phyloP scores from a whole-genome alignment of 352 stramenopile species.

The Phytophthora sojae region DNA sequence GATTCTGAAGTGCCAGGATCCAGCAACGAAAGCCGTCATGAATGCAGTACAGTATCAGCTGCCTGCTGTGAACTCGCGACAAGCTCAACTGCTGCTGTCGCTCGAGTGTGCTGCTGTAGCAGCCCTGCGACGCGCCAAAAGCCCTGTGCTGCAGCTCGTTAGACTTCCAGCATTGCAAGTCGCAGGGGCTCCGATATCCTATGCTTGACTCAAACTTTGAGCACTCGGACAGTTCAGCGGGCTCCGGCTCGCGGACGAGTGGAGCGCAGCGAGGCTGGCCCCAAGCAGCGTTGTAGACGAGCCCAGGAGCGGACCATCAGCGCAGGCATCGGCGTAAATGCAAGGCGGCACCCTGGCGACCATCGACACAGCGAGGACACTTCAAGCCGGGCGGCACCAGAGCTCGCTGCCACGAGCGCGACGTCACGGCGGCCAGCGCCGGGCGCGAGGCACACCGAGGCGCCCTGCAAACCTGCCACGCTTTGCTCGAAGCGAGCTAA shows the following conservation, averaged over 20 bases:
- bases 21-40: too few species aligned
- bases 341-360: constrained; percentile 11
- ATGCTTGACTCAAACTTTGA: background rate
- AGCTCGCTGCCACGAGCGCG: constrained; percentile 21
- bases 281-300: constrained; percentile 22
- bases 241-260: constrained; percentile 3
- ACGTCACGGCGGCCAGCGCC: constrained; percentile 26
- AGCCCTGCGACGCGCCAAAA: too few species aligned
- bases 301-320: background rate
- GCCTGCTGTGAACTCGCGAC: too few species aligned
- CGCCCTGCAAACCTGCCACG: background rate
- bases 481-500: too few species aligned
- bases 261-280: constrained; percentile 7
- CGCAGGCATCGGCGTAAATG: constrained; percentile 5
- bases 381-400: constrained; percentile 23
- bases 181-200: background rate
- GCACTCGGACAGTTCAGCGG: background rate
- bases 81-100: too few species aligned
- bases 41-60: too few species aligned
- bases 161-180: background rate
- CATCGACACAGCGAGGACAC: constrained; percentile 14
- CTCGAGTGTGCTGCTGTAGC: too few species aligned
- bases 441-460: background rate
- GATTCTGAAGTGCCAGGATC: too few species aligned
- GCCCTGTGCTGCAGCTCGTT: too few species aligned